Evolutionary conservation across 2,329 filamentous ascomycete species (phyloP).

Genomic region (Colletotrichum godetiae): DNA sequence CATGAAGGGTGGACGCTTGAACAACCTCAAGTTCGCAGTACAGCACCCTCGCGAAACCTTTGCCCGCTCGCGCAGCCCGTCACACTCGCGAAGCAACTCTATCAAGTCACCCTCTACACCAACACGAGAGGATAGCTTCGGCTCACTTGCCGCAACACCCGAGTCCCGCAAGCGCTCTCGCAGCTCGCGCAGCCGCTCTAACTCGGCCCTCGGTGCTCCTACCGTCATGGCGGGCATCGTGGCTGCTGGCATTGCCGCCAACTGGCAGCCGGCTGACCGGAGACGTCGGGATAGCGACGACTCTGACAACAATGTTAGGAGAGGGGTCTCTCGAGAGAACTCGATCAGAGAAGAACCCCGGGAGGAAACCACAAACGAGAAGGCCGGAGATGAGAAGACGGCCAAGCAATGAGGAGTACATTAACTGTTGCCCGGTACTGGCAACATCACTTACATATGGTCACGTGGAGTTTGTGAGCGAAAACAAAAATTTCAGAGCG

Average conservation of each 20-base stretch:
- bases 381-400: constrained; percentile 27
- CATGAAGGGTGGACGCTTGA: constrained; percentile 84
- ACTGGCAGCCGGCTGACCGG: constrained; percentile 78
- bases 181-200: constrained; percentile 73
- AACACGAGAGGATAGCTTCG: constrained; percentile 64
- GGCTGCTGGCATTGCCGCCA: constrained; percentile 79
- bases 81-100: constrained; percentile 73
- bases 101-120: constrained; percentile 72
- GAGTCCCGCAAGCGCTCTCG: constrained; percentile 74
- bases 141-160: constrained; percentile 62
- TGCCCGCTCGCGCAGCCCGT: constrained; percentile 70
- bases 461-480: constrained; percentile 9
- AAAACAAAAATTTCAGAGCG: not conserved
- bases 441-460: constrained; percentile 6
- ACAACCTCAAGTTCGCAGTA: constrained; percentile 83
- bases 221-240: constrained; percentile 88
- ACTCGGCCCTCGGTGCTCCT: constrained; percentile 79
- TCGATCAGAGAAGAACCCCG: constrained; percentile 29
- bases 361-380: constrained; percentile 10
- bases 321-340: constrained; percentile 29
- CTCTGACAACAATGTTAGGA: constrained; percentile 35
- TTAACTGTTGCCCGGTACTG: constrained; percentile 9
- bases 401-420: constrained; percentile 28
- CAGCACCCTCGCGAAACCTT: constrained; percentile 80
- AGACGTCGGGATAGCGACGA: constrained; percentile 51